Evolutionary conservation across 1,284 basidiomycete genomes (phyloP).

Genomic region (Fistulinella staudtii): DNA sequence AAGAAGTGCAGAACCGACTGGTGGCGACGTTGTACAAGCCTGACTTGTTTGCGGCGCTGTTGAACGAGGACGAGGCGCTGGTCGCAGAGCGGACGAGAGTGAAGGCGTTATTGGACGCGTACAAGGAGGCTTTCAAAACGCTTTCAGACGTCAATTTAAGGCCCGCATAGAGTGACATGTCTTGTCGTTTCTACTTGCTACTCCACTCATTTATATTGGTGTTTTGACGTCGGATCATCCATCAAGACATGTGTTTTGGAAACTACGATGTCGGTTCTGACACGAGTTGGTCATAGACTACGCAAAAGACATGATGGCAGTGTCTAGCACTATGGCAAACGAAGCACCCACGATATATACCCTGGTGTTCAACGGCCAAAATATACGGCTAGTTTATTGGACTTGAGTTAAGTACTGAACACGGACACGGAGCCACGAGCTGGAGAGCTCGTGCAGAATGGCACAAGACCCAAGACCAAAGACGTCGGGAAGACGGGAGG

Average conservation of each 20-base stretch:
- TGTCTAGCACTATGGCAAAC: too few species aligned
- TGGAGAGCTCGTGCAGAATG: slow-evolving; percentile 11
- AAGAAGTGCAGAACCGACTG: slow-evolving; percentile 93
- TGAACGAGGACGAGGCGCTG: slow-evolving; percentile 95
- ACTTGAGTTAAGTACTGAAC: slow-evolving; percentile 19
- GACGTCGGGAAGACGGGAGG: neutral
- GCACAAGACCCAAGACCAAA: slow-evolving; percentile 11
- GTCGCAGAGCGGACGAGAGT: slow-evolving; percentile 92
- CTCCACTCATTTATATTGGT: neutral
- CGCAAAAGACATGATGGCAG: too few species aligned
- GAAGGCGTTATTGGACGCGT: slow-evolving; percentile 93
- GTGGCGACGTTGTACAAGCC: slow-evolving; percentile 94
- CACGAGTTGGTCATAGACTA: too few species aligned
- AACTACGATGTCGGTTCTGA: neutral
- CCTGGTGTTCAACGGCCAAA: slow-evolving; percentile 10
- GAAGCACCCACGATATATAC: too few species aligned
- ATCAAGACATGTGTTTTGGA: neutral
- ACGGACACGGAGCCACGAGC: slow-evolving; percentile 17
- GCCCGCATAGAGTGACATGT: slow-evolving; percentile 40
- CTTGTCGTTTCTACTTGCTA: neutral
- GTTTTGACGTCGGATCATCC: neutral
- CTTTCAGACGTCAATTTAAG: slow-evolving; percentile 76
- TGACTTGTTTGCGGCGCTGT: slow-evolving; percentile 83
- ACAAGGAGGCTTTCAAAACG: slow-evolving; percentile 94
- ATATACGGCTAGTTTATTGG: slow-evolving; percentile 21